Conservation (phyloP, 805 yeast genomes). For the Candida tallmaniae region DNA sequence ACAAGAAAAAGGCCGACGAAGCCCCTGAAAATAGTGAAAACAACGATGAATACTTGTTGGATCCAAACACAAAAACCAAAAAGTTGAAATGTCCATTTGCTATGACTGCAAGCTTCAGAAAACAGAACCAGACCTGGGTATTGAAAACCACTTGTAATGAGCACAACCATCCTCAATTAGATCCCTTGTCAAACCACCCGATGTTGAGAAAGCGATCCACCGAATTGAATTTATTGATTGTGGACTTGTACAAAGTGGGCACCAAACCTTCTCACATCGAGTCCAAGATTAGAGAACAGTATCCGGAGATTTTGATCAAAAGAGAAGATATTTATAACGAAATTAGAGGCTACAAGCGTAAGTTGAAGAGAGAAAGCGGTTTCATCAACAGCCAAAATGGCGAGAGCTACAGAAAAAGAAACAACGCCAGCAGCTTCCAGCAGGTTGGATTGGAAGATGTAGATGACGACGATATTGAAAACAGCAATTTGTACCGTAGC, state of each 20-base stretch:
- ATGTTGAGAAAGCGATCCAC: slow-evolving; percentile 52
- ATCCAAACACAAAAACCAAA: slow-evolving; percentile 43
- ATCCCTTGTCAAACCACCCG: slow-evolving; percentile 52
- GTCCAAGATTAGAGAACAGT: slow-evolving; percentile 46
- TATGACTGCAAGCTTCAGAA: slow-evolving; percentile 54
- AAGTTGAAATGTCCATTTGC: slow-evolving; percentile 54
- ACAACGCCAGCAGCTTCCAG: slow-evolving; percentile 22
- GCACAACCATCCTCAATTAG: slow-evolving; percentile 56
- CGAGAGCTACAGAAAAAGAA: slow-evolving; percentile 18
- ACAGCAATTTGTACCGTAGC: slow-evolving; percentile 12
- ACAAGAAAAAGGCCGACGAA: slow-evolving; percentile 19
- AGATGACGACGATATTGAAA: slow-evolving; percentile 15
- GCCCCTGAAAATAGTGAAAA: slow-evolving; percentile 13
- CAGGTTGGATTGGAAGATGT: slow-evolving; percentile 18
- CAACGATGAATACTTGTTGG: slow-evolving; percentile 25
- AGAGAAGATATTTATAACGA: slow-evolving; percentile 57
- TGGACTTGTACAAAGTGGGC: slow-evolving; percentile 50
- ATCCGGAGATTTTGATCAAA: slow-evolving; percentile 50
- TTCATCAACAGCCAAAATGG: slow-evolving; percentile 13
- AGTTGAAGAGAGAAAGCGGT: slow-evolving; percentile 38
- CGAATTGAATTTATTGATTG: slow-evolving; percentile 47
- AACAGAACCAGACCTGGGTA: slow-evolving; percentile 48
- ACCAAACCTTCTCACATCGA: slow-evolving; percentile 54
- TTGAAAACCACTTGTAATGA: slow-evolving; percentile 50
- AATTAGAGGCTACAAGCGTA: slow-evolving; percentile 51